Evolutionary conservation across 306 rosid species (phyloP), one percentile per base, ranked within the genome.

Genomic region (Glycine tomentella): DNA sequence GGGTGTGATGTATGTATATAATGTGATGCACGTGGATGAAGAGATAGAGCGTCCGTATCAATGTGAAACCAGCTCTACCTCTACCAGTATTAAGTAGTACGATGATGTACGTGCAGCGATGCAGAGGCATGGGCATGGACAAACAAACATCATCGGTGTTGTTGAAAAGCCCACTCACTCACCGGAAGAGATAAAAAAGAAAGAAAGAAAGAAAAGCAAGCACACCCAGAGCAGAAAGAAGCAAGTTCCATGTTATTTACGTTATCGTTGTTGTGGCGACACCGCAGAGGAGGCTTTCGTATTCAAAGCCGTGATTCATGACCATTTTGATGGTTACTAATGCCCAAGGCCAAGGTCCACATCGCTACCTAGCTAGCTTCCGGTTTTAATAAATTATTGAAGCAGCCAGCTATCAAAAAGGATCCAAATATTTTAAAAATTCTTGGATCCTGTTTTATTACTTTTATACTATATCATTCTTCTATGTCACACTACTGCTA

Each of bases 191-290:
- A 25, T 25, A 25, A 25, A 25, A 25, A 25, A 25, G 31, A 2
- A 25, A 25, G 31, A 25, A 25, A n/a, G n/a, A n/a, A n/a, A n/a
- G n/a, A n/a, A n/a, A 25, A 2, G 31, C 31, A 25, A 25, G 2
- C 2, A 25, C 31, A 25, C 31, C 0, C 31, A 25, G 31, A 25
- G 31, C 31, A 25, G 1, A 25, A 25, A 25, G 31, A 25, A 25
- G 31, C 31, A 25, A 9, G 44, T 67, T 79, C 80, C 87, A 79
- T 58, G 72, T 74, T 49, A 31, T 63, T 61, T 61, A 79, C 84
- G 87, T 79, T 81, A 84, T 74, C 62, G 81, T 25, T 84, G 16
- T 79, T 84, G 81, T 79, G 74, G 67, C 49, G 5, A 74, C 84
- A 49, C 42, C 13, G 11, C 53, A 65, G 3, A 57, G 59, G 12